Evolutionary conservation across 352 stramenopile genomes (phyloP), one percentile per base, ranked within the genome.

Genomic region (Phytopythium montanum): DNA sequence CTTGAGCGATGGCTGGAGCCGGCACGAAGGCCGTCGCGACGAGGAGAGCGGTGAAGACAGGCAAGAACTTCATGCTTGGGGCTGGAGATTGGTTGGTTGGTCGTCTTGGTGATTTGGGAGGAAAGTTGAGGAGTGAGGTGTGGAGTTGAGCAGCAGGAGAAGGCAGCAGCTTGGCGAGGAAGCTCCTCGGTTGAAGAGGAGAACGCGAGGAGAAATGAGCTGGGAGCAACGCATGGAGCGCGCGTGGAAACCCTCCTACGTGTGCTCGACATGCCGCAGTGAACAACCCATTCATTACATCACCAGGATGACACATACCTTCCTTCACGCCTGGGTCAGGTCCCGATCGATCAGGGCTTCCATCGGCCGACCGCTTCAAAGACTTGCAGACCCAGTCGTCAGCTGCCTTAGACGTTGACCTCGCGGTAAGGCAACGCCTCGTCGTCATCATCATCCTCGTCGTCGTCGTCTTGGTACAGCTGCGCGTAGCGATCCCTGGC

Each of bases 401-500:
- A 29, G 19, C 21, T 3, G 10, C 25, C 18, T 19, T 46, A 58
- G 10, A 58, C 52, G 36, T 58, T 58, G 14, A 58, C 52, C n/a
- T 58, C 52, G 36, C 38, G 52, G 36, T 49, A 14, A 2, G 52
- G 52, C 0, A 58, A 25, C 13, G 52, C 34, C 16, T 71, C 48
- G 39, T 68, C 69, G 21, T 67, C 63, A 29, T 42, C 36, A n/a
- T 42, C 33, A 10, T 70, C 66, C 50, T 76, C 71, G 21, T 69
- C 60, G 21, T 76, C 65, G 56, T 68, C 70, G 36, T 73, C 67
- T 33, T 76, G 71, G 29, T 79, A 66, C 25, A 79, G 52, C 46
- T 70, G 62, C 25, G 54, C 53, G 33, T 79, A 79, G 54, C 66
- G 49, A 25, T 60, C 60, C 21, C 65, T 60, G 4, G 68, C 65